These are phyloP conservation scores for Catenaria anguillulae DNA, from an alignment of 371 early-diverging fungal genomes.

Conservation along the genomic window DNA sequence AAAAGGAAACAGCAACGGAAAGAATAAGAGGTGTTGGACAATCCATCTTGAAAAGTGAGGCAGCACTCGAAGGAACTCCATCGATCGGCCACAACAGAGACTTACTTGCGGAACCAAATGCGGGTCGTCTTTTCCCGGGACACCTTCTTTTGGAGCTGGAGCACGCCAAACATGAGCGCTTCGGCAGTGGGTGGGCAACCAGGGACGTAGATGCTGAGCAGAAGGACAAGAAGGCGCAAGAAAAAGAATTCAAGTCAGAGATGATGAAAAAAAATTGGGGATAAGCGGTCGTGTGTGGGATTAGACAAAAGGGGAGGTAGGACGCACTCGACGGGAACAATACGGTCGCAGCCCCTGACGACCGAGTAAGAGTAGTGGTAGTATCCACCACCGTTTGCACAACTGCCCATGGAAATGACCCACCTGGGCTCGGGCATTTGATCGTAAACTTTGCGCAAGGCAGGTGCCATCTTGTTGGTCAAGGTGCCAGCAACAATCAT, in stretches of 20 bases:
- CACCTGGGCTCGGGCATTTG: constrained; percentile 96
- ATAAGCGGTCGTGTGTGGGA: not conserved
- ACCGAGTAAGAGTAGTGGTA: constrained; percentile 94
- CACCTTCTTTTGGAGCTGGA: constrained; percentile 97
- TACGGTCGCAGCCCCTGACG: constrained; percentile 74
- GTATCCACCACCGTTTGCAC: constrained; percentile 97
- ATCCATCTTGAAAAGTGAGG: too few species aligned
- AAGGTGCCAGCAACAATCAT: constrained; percentile 93
- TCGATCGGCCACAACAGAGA: too few species aligned
- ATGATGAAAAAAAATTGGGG: not conserved
- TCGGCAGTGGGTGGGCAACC: constrained; percentile 97
- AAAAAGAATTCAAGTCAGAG: not conserved
- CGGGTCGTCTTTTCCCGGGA: constrained; percentile 44
- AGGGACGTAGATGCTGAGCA: constrained; percentile 81
- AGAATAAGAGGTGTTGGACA: not conserved
- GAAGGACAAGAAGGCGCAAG: constrained; percentile 9
- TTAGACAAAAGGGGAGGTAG: not conserved
- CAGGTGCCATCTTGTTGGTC: constrained; percentile 98
- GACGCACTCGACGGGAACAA: constrained; percentile 69
- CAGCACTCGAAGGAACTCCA: too few species aligned
- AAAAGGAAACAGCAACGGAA: not conserved
- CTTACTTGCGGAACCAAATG: constrained; percentile 45
- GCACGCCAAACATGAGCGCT: constrained; percentile 87
- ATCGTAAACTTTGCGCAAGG: constrained; percentile 88
- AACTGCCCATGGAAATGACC: constrained; percentile 97